These are phyloP conservation scores for Phytophthora lateralis DNA, from an alignment of 352 stramenopile species.

Conservation along the genomic window DNA sequence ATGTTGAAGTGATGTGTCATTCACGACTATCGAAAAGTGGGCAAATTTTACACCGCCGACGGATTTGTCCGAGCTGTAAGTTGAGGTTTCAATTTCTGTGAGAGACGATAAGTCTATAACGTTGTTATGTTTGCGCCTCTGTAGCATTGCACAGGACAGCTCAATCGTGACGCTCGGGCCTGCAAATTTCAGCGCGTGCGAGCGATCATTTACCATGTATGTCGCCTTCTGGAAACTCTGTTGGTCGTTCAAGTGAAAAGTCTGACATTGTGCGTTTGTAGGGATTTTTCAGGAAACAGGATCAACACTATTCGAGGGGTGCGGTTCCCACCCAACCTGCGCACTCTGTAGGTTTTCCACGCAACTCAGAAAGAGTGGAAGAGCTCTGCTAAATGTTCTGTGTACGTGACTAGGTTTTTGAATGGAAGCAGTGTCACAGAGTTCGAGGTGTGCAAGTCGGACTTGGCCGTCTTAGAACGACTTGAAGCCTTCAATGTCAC, in stretches of 20 bases:
- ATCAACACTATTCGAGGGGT: conserved; percentile 36
- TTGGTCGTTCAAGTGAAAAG: not conserved
- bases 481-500: conserved; percentile 32
- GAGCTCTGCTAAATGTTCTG: not conserved
- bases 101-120: not conserved
- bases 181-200: conserved; percentile 33
- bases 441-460: conserved; percentile 39
- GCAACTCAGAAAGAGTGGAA: not conserved
- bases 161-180: conserved; percentile 24
- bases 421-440: conserved; percentile 36
- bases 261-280: not conserved
- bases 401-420: conserved; percentile 21
- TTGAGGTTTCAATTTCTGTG: conserved; percentile 3
- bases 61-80: conserved; percentile 39
- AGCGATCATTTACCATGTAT: conserved; percentile 39
- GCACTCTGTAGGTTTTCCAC: conserved; percentile 18
- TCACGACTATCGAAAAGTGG: conserved; percentile 22
- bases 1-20: conserved; percentile 33
- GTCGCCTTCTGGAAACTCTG: not conserved
- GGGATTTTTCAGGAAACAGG: conserved; percentile 36
- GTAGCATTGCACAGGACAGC: conserved; percentile 27
- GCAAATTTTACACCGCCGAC: conserved; percentile 30
- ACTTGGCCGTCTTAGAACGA: conserved; percentile 32
- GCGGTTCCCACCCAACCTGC: conserved; percentile 34
- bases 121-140: not conserved